These are phyloP conservation scores for Vitis vinifera DNA, from an alignment of 164 flowering plant genomes.

Conservation along the genomic window DNA sequence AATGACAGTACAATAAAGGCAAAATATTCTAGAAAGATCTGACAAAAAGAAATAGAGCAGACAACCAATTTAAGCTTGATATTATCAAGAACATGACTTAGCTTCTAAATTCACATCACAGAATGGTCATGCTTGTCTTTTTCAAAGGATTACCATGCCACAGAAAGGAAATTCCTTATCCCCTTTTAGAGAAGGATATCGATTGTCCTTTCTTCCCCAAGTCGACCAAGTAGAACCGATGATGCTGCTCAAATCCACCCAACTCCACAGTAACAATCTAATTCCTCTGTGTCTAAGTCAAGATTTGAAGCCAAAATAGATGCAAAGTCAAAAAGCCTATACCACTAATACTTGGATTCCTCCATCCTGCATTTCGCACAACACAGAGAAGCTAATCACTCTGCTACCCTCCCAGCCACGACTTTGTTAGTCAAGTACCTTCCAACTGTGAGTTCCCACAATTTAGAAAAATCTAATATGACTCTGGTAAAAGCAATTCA, in stretches of 20 bases:
- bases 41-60: neutral
- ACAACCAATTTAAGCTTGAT: neutral
- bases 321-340: too few species aligned
- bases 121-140: neutral
- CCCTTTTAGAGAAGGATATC: neutral
- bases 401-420: neutral
- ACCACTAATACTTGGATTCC: too few species aligned
- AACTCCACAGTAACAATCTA: neutral
- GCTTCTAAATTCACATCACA: conserved; percentile 12
- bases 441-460: neutral
- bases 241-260: conserved; percentile 2
- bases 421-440: neutral
- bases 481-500: too few species aligned
- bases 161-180: neutral
- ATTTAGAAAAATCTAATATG: neutral
- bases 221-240: neutral
- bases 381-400: too few species aligned
- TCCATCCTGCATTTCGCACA: too few species aligned
- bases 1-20: neutral
- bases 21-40: neutral
- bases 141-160: neutral
- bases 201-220: neutral
- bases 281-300: too few species aligned
- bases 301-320: too few species aligned
- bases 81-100: neutral